Conservation (phyloP, 2,329 filamentous ascomycete species). For the Colletotrichum camelliae region DNA sequence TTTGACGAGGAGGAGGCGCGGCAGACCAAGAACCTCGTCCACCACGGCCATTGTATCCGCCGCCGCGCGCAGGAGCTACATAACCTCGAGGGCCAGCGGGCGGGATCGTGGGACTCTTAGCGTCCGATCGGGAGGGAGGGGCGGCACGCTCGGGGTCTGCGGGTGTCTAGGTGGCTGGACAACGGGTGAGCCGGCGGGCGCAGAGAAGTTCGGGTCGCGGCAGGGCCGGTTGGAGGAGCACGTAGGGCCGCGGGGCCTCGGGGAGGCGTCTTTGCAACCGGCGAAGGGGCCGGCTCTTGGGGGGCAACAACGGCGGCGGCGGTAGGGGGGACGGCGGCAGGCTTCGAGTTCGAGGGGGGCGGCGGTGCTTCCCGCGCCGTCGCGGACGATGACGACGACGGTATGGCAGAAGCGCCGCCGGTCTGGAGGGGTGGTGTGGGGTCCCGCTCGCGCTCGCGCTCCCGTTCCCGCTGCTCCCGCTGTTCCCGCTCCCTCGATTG, state of each 20-base stretch:
- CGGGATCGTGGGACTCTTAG: constrained; percentile 52
- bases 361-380: constrained; percentile 30
- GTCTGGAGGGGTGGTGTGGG: constrained; percentile 14
- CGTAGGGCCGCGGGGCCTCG: constrained; percentile 60
- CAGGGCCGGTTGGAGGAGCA: constrained; percentile 53
- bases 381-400: constrained; percentile 17
- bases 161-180: constrained; percentile 37
- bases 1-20: constrained; percentile 30
- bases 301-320: constrained; percentile 21
- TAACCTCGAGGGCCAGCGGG: constrained; percentile 63
- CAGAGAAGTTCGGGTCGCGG: constrained; percentile 40
- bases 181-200: constrained; percentile 39
- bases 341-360: not conserved
- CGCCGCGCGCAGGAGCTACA: constrained; percentile 48
- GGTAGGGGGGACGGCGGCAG: constrained; percentile 15
- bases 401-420: constrained; percentile 21
- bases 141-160: constrained; percentile 36
- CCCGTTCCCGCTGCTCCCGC: constrained; percentile 13
- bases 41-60: constrained; percentile 47
- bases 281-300: constrained; percentile 30
- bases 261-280: constrained; percentile 51
- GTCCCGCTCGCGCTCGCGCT: constrained; percentile 20
- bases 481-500: constrained; percentile 43
- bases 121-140: constrained; percentile 39
- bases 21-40: constrained; percentile 50